These are phyloP conservation scores for Sergeia podlipaevii DNA, from an alignment of 208 protist species.

Conservation along the genomic window DNA sequence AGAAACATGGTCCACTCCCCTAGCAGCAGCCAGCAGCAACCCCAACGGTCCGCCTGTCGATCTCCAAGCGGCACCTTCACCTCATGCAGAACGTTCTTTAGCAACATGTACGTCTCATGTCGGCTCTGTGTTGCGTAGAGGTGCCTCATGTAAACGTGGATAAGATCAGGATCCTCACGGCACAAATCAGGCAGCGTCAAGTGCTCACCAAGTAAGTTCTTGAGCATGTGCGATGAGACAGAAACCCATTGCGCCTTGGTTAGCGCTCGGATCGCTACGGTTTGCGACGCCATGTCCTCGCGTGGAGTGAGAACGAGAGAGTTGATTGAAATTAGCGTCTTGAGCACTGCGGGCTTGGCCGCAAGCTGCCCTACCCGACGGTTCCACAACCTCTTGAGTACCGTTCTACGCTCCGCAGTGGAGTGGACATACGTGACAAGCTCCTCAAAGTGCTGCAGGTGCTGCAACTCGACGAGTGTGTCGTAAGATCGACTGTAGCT, in stretches of 20 bases:
- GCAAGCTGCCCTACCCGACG: constrained; percentile 83
- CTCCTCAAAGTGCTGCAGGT: constrained; percentile 99
- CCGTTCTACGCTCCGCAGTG: constrained; percentile 37
- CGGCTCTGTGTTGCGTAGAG: constrained; percentile 56
- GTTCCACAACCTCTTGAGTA: constrained; percentile 88
- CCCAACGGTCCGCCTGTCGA: constrained; percentile 57
- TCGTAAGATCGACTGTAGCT: constrained; percentile 92
- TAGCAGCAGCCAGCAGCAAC: constrained; percentile 78
- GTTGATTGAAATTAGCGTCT: constrained; percentile 94
- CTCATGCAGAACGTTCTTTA: constrained; percentile 57
- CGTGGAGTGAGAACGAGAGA: constrained; percentile 92
- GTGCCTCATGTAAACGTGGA: constrained; percentile 85
- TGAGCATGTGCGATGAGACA: constrained; percentile 65
- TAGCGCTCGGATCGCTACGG: constrained; percentile 94
- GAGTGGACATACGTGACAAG: constrained; percentile 93
- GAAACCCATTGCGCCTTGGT: constrained; percentile 79
- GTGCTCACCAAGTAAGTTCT: constrained; percentile 37
- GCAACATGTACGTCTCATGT: constrained; percentile 54
- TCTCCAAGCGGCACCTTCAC: constrained; percentile 38
- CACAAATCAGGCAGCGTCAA: constrained; percentile 38
- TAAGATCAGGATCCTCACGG: constrained; percentile 72
- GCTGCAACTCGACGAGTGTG: constrained; percentile 95
- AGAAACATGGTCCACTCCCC: constrained; percentile 88
- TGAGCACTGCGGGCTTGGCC: constrained; percentile 89
- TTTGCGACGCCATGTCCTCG: constrained; percentile 92